Percentiles rank a stretch among this genome's conserved stretches.
phyloP scores from a whole-genome alignment of 1,284 basidiomycete genomes.

The Athelia sp. region DNA sequence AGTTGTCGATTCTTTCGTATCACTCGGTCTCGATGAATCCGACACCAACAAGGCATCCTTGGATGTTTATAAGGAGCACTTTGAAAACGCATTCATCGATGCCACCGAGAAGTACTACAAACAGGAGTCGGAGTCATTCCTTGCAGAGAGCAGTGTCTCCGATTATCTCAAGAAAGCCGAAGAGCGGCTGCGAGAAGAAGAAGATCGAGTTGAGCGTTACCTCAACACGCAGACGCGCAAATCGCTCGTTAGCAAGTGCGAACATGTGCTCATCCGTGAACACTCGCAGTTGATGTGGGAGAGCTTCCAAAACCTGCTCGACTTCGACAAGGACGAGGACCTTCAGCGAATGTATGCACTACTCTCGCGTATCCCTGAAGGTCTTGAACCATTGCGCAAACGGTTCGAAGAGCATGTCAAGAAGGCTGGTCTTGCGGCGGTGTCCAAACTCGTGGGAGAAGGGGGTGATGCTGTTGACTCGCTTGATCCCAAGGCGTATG shows the following conservation, averaged over 20 bases:
- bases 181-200: slow-evolving; percentile 88
- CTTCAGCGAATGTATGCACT: slow-evolving; percentile 94
- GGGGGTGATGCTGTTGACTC: slow-evolving; percentile 60
- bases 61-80: slow-evolving; percentile 91
- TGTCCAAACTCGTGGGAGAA: slow-evolving; percentile 78
- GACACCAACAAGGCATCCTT: slow-evolving; percentile 92
- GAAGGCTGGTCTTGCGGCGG: slow-evolving; percentile 78
- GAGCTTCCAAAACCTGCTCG: slow-evolving; percentile 89
- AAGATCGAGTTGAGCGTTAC: slow-evolving; percentile 93
- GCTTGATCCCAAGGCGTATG: slow-evolving; percentile 87
- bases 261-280: slow-evolving; percentile 87
- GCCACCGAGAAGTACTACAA: slow-evolving; percentile 92
- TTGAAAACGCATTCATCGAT: slow-evolving; percentile 86
- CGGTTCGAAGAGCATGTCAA: slow-evolving; percentile 96
- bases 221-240: slow-evolving; percentile 87
- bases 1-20: slow-evolving; percentile 95
- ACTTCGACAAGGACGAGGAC: slow-evolving; percentile 92
- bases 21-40: slow-evolving; percentile 88
- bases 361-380: slow-evolving; percentile 84
- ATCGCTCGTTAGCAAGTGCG: slow-evolving; percentile 86
- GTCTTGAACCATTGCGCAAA: slow-evolving; percentile 88
- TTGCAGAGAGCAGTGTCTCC: slow-evolving; percentile 86
- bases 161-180: slow-evolving; percentile 98
- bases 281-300: slow-evolving; percentile 91
- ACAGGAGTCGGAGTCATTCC: slow-evolving; percentile 86